Evolutionary conservation across 495 filamentous ascomycete species (phyloP), one percentile per base, ranked within the genome.

Genomic region (Aspergillus homomorphus): DNA sequence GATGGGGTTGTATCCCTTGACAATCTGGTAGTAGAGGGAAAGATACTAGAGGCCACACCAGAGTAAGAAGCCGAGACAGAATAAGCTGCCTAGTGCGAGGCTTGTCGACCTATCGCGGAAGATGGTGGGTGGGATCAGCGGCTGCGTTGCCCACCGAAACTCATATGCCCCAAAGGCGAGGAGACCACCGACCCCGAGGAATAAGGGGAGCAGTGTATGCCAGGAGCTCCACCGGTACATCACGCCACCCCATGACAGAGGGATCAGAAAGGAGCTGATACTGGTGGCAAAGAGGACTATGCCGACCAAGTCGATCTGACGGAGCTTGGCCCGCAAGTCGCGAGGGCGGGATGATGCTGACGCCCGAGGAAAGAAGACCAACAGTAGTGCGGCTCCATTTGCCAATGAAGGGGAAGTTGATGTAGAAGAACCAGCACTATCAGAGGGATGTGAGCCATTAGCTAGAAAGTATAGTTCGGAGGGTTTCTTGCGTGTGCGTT

Each of bases 221-320:
- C 72, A 82, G 0, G 65, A 67, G 18, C 53, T 57, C 84, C 86
- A 89, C 3, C 71, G 41, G 63, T 79, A 84, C 63, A 79, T 69
- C 1, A 75, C 64, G 0, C 82, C 84, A 1, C 77, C 85, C 79
- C 80, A 87, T 4, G 79, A 77, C 0, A 87, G 45, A 0, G 77
- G 78, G 21, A 86, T 73, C 4, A 86, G 68, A 53, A 87, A 73
- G 5, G 70, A 62, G 12, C 75, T 73, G 3, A 69, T 65, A 0
- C 71, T 70, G 15, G 63, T 69, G 5, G 81, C 69, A 60, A 88
- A 84, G 8, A 86, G 22, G 0, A 76, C 24, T 19, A 71, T 72
- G 0, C 86, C 85, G n/a, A 78, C 22, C 75, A 78, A 86, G 67
- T 89, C 84, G 16, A 85, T 69, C 3, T 60, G 61, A n/a, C 26